phyloP scores from a whole-genome alignment of 441 rosid species.

The Oxalis stricta region DNA sequence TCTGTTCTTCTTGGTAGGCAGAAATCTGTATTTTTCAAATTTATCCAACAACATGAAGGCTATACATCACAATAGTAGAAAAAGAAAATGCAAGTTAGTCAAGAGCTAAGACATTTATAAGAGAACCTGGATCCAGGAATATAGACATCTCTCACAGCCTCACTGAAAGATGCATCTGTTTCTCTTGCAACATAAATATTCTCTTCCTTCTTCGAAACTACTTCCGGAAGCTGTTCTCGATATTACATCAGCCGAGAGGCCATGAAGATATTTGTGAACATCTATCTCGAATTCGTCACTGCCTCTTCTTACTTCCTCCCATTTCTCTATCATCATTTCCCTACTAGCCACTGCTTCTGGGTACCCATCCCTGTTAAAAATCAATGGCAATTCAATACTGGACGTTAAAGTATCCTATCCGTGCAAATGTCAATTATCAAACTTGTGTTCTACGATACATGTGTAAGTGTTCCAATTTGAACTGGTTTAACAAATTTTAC shows the following conservation, averaged over 20 bases:
- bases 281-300: constrained; percentile 58
- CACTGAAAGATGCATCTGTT: constrained; percentile 40
- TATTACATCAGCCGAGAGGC: constrained; percentile 50
- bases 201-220: constrained; percentile 64
- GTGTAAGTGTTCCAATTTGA: too few relatives aligned
- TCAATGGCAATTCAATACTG: too few relatives aligned
- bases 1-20: constrained; percentile 66
- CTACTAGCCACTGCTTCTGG: constrained; percentile 44
- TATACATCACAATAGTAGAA: too few relatives aligned
- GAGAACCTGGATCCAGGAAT: constrained; percentile 72
- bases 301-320: constrained; percentile 49
- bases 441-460: too few relatives aligned
- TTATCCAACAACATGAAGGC: too few relatives aligned
- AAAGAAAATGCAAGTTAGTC: not conserved
- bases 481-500: too few relatives aligned
- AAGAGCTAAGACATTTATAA: not conserved
- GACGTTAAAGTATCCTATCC: too few relatives aligned
- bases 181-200: constrained; percentile 56
- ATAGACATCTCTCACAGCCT: constrained; percentile 45
- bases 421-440: too few relatives aligned
- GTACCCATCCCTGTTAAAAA: constrained; percentile 48
- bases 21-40: constrained; percentile 28
- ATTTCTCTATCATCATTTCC: constrained; percentile 32
- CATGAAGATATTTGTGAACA: constrained; percentile 39
- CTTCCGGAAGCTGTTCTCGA: constrained; percentile 81